Conservation (phyloP, 129 eudicot genomes). For the Flaveria ramosissima region DNA sequence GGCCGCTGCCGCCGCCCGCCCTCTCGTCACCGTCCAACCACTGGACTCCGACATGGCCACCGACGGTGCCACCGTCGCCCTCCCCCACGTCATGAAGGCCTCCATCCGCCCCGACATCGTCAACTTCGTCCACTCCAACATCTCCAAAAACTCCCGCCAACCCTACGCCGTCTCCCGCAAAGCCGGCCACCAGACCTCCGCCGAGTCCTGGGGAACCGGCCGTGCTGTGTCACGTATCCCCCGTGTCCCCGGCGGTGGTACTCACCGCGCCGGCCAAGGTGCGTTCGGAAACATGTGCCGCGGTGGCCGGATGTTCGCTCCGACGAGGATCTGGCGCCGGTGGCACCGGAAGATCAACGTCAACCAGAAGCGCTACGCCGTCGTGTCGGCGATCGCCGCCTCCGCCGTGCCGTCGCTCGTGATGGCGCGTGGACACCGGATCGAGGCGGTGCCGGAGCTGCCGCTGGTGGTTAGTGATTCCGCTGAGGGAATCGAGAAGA, state of each 20-base stretch:
- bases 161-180: slow-evolving; percentile 75
- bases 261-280: slow-evolving; percentile 89
- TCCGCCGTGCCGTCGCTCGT: slow-evolving; percentile 72
- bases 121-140: slow-evolving; percentile 59
- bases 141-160: slow-evolving; percentile 75
- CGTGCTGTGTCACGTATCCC: slow-evolving; percentile 96
- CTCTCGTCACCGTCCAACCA: slow-evolving; percentile 59
- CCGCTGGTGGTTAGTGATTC: slow-evolving; percentile 73
- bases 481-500: slow-evolving; percentile 66
- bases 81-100: slow-evolving; percentile 81
- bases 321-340: slow-evolving; percentile 75
- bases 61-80: slow-evolving; percentile 54
- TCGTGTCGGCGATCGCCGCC: slow-evolving; percentile 76
- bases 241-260: slow-evolving; percentile 91
- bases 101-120: slow-evolving; percentile 83
- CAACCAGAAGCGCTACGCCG: slow-evolving; percentile 71
- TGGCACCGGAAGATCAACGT: slow-evolving; percentile 66
- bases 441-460: slow-evolving; percentile 69
- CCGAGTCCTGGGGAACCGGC: slow-evolving; percentile 97
- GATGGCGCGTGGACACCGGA: slow-evolving; percentile 72
- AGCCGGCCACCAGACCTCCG: slow-evolving; percentile 86
- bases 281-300: slow-evolving; percentile 92
- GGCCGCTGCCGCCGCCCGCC: slow-evolving; percentile 78
- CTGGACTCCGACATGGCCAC: slow-evolving; percentile 77
- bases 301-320: slow-evolving; percentile 90